These are phyloP conservation scores for Grammothele lineata DNA, from an alignment of 768 basidiomycete species.

Conservation along the genomic window DNA sequence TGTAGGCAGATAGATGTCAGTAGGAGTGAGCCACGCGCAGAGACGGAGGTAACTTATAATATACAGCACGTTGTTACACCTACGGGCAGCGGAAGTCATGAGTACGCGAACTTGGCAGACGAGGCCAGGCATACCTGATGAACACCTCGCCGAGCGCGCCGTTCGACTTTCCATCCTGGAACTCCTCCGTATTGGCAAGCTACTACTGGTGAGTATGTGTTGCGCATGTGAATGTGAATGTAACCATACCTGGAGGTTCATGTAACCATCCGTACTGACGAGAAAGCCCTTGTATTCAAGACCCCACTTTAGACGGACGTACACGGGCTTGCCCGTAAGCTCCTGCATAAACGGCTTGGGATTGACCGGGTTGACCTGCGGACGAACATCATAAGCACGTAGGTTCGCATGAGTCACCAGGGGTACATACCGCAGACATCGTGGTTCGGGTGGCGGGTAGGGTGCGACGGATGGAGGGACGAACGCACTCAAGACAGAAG, in stretches of 20 bases:
- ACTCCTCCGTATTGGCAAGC: slow-evolving; percentile 99
- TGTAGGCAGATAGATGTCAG: slow-evolving; percentile 32
- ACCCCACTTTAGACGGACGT: slow-evolving; percentile 97
- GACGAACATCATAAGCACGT: not conserved
- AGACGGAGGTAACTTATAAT: slow-evolving; percentile 63
- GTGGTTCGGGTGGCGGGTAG: slow-evolving; percentile 27
- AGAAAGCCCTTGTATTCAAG: slow-evolving; percentile 98
- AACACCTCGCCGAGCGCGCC: slow-evolving; percentile 98
- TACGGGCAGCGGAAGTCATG: slow-evolving; percentile 25
- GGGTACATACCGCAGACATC: slow-evolving; percentile 59
- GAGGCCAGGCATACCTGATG: slow-evolving; percentile 65
- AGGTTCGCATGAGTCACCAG: not conserved
- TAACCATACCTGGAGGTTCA: slow-evolving; percentile 89
- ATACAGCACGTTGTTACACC: slow-evolving; percentile 95
- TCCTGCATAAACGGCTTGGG: slow-evolving; percentile 99
- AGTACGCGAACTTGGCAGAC: not conserved
- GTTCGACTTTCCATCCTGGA: slow-evolving; percentile 91
- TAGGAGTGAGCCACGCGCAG: slow-evolving; percentile 18
- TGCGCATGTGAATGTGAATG: no score
- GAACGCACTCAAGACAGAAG: slow-evolving; percentile 5
- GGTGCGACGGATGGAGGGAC: slow-evolving; percentile 36
- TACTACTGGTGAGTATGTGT: slow-evolving; percentile 43
- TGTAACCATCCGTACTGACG: slow-evolving; percentile 97
- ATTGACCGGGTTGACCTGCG: slow-evolving; percentile 87
- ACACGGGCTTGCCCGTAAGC: slow-evolving; percentile 94